These are phyloP conservation scores for Paraphoma sp. DNA, from an alignment of 2,329 filamentous ascomycete genomes.

Conservation along the genomic window DNA sequence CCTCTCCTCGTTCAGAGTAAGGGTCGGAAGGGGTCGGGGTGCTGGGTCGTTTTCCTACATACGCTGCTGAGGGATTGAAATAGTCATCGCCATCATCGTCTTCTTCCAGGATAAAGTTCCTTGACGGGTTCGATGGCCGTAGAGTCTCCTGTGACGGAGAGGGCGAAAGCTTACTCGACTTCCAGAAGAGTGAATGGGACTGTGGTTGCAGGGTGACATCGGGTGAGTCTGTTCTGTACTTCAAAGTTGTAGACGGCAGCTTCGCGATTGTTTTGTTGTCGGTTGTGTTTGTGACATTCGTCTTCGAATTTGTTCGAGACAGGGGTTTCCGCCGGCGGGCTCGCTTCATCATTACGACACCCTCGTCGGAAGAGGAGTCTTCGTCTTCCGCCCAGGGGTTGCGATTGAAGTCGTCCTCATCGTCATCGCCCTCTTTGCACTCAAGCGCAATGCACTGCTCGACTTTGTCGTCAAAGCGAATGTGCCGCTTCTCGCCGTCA, in stretches of 20 bases:
- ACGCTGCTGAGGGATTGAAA: constrained; percentile 52
- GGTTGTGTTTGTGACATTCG: constrained; percentile 56
- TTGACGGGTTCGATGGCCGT: constrained; percentile 71
- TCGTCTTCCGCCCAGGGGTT: constrained; percentile 50
- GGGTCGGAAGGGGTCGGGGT: constrained; percentile 42
- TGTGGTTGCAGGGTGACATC: constrained; percentile 66
- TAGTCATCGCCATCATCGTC: constrained; percentile 59
- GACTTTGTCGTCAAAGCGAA: constrained; percentile 96
- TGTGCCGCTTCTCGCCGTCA: constrained; percentile 74
- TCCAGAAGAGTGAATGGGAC: constrained; percentile 53
- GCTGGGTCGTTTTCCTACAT: constrained; percentile 42
- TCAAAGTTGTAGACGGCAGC: constrained; percentile 84
- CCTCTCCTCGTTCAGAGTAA: constrained; percentile 27
- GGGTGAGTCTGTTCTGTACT: constrained; percentile 79
- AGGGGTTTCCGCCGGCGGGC: constrained; percentile 56
- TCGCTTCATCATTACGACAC: constrained; percentile 81
- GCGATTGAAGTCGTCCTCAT: constrained; percentile 56
- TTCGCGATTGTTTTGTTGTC: constrained; percentile 89
- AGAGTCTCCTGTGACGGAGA: constrained; percentile 85
- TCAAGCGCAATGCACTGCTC: constrained; percentile 96
- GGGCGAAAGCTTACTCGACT: constrained; percentile 63
- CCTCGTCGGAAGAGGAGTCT: constrained; percentile 72
- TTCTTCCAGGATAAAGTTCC: constrained; percentile 69
- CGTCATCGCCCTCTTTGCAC: constrained; percentile 78
- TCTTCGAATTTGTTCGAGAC: constrained; percentile 63